phyloP scores from a whole-genome alignment of 257 asterid genomes.

The Thymus mandschuricus region DNA sequence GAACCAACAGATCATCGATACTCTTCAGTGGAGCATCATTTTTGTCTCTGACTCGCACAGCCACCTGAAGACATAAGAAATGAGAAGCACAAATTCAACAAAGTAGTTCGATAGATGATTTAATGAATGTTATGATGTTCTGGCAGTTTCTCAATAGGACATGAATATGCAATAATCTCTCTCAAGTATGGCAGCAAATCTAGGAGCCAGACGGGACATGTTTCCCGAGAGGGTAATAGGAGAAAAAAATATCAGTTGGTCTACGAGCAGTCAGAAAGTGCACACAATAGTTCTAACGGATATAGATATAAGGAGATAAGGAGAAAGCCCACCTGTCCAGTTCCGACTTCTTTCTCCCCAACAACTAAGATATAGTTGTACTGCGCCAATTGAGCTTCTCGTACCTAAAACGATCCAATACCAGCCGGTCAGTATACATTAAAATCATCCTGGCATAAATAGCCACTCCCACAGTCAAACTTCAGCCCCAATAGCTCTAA shows the following conservation, averaged over 20 bases:
- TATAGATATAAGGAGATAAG: constrained; percentile 22
- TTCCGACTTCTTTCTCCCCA: constrained; percentile 89
- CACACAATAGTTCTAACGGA: too few relatives aligned
- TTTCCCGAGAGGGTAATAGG: neutral
- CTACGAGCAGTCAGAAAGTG: neutral
- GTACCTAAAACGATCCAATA: constrained; percentile 57
- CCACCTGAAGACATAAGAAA: constrained; percentile 51
- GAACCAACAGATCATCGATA: constrained; percentile 59
- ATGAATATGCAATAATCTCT: neutral
- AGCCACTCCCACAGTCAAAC: too few relatives aligned
- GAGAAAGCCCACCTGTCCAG: constrained; percentile 61
- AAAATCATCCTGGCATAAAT: neutral
- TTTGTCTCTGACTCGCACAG: constrained; percentile 73
- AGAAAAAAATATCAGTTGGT: neutral
- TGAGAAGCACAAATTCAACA: neutral
- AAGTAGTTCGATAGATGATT: neutral
- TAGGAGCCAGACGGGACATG: neutral
- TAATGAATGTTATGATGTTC: neutral
- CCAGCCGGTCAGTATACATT: constrained; percentile 2
- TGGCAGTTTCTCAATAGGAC: neutral
- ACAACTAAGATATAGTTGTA: constrained; percentile 96
- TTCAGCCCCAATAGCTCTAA: neutral
- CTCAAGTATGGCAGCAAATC: neutral
- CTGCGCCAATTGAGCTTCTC: constrained; percentile 95
- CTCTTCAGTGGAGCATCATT: constrained; percentile 48